Base-by-base conservation (phyloP, 2,329 filamentous ascomycete genomes). In the Fusarium sp. region DNA sequence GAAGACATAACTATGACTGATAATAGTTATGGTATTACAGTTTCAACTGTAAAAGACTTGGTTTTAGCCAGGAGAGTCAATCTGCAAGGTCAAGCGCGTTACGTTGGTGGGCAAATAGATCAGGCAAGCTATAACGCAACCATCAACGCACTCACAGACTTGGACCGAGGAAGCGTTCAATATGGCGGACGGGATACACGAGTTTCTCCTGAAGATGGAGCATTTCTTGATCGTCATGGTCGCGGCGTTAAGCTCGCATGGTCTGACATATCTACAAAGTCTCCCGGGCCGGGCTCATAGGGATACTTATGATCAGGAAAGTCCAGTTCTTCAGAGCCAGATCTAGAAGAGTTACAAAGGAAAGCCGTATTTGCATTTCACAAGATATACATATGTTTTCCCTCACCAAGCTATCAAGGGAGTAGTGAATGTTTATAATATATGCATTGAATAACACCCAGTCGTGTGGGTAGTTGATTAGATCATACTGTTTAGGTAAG, bases 41-140 rank as follows among this genome's bases (percentile, higher is more conserved):
- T 76, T 41, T 76, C 71, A 10, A 76, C 72, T 25, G 59, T 75
- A 1, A 72, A 71, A 21, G 72, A 76, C 14, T 67, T 75, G 11
- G 69, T 76, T 30, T 41, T 62, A 12, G 72, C 73, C 11, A 50
- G 73, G 30, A 66, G 63, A 40, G 55, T 74, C 32, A 72, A 73
- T n/a, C 45, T 74, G 16, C 48, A 56, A 40, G 62, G 62, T 5
- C 62, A 66, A n/a, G 43, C 65, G 3, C 63, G 63, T 30, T 66
- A 64, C 21, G 32, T 66, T 13, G 63, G 63, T 37, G 60, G 63
- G 2, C 60, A 66, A 40, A 65, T 66, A 50, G 54, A 40, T 18
- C 43, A 50, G 43, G 54, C 54, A 50, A 56, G 43, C 54, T 56
- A 56, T 27, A 32, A 58, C 20, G 55, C 55, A n/a, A 58, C 55